phyloP scores from a whole-genome alignment of 2,329 filamentous ascomycete species.

The Phialemonium atrogriseum region DNA sequence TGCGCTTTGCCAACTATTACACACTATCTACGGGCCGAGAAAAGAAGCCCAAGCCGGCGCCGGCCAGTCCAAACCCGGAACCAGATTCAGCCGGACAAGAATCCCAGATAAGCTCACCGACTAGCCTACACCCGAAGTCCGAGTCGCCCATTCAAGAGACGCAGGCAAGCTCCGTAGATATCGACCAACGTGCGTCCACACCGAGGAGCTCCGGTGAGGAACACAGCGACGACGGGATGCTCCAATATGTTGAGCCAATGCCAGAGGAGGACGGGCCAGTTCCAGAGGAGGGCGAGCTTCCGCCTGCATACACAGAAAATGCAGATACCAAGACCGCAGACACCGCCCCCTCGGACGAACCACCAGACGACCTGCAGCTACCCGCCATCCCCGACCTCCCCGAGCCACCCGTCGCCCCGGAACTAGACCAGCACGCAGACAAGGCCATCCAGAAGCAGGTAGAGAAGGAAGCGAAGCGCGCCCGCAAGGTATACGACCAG shows the following conservation, averaged over 20 bases:
- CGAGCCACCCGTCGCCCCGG: constrained; percentile 42
- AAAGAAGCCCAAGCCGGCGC: constrained; percentile 36
- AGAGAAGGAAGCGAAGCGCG: constrained; percentile 57
- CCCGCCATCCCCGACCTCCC: constrained; percentile 42
- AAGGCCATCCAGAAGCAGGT: constrained; percentile 59
- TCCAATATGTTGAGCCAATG: constrained; percentile 10
- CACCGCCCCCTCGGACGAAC: constrained; percentile 4
- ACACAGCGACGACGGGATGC: constrained; percentile 24
- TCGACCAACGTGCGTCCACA: constrained; percentile 17
- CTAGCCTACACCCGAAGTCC: no score
- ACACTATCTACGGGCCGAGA: constrained; percentile 71
- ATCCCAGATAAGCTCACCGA: no score
- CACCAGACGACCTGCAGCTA: constrained; percentile 16
- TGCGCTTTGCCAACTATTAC: constrained; percentile 85
- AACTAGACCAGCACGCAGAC: constrained; percentile 51
- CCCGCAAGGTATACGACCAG: constrained; percentile 56
- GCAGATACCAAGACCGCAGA: constrained; percentile 4
- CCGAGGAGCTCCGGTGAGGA: constrained; percentile 37
- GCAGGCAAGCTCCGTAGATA: constrained; percentile 1
- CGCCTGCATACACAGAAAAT: background rate
- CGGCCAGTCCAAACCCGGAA: constrained; percentile 7
- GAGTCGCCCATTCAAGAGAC: background rate
- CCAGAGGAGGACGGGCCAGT: constrained; percentile 7
- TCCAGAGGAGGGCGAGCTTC: background rate
- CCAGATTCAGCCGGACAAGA: constrained; percentile 7